phyloP scores from a whole-genome alignment of 2,329 filamentous ascomycete species.

The Alternaria atra region DNA sequence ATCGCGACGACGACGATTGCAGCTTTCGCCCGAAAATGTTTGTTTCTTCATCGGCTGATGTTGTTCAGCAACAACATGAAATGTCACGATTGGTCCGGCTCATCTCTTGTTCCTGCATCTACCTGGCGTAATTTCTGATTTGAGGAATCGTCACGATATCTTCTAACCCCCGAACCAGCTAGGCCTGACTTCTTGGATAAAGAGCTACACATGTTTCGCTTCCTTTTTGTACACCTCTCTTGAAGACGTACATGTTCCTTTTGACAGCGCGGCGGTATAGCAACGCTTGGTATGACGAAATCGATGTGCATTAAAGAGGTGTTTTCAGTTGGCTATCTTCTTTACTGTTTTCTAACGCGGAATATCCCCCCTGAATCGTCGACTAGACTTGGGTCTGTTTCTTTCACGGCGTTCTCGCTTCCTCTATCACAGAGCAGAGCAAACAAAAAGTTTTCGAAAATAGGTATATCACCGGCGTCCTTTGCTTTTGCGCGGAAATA shows the following conservation, averaged over 20 bases:
- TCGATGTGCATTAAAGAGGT: constrained; percentile 48
- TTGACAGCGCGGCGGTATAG: constrained; percentile 20
- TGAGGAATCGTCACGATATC: constrained; percentile 18
- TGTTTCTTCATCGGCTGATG: constrained; percentile 14
- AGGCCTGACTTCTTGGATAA: constrained; percentile 33
- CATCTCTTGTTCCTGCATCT: constrained; percentile 33
- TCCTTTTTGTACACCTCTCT: constrained; percentile 40
- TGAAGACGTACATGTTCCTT: constrained; percentile 37
- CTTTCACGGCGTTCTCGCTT: constrained; percentile 29
- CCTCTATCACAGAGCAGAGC: constrained; percentile 17
- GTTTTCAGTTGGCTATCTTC: constrained; percentile 31
- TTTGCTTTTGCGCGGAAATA: constrained; percentile 3
- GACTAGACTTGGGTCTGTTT: constrained; percentile 25
- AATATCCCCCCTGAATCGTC: constrained; percentile 33
- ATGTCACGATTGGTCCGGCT: constrained; percentile 28
- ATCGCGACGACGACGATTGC: constrained; percentile 30
- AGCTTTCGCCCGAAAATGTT: constrained; percentile 30
- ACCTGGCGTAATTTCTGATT: constrained; percentile 35
- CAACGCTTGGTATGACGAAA: constrained; percentile 40
- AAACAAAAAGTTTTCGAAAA: constrained; percentile 36
- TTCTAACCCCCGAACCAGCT: constrained; percentile 23
- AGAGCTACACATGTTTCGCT: constrained; percentile 28
- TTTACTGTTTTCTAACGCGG: constrained; percentile 23
- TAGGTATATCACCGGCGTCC: constrained; percentile 14
- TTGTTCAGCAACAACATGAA: constrained; percentile 19